Evolutionary conservation across 2,329 filamentous ascomycete species (phyloP).

Genomic region (Colletotrichum coccodes): DNA sequence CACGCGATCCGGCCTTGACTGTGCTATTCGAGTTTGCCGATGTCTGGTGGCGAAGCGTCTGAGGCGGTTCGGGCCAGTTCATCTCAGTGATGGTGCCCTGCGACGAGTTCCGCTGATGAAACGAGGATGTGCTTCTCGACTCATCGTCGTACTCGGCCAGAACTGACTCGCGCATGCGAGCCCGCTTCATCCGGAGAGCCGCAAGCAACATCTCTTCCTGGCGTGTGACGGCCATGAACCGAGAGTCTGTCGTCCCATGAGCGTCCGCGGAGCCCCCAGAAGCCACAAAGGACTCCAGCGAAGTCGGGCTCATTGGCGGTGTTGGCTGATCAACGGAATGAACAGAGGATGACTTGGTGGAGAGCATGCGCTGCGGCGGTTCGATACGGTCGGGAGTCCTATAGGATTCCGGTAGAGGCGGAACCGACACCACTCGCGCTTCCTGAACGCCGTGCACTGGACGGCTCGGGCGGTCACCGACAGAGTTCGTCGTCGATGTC

Average conservation of each 20-base stretch:
- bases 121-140: not conserved
- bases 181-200: constrained; percentile 66
- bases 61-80: constrained; percentile 25
- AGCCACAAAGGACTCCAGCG: constrained; percentile 59
- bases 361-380: constrained; percentile 10
- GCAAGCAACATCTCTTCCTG: constrained; percentile 69
- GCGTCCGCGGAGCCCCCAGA: constrained; percentile 49
- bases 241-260: constrained; percentile 46
- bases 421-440: constrained; percentile 50
- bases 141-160: constrained; percentile 54
- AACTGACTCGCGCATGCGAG: constrained; percentile 62
- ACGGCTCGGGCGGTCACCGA: constrained; percentile 44
- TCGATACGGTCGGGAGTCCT: not conserved
- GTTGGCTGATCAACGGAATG: constrained; percentile 53
- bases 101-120: constrained; percentile 26
- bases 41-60: constrained; percentile 30
- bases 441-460: constrained; percentile 48
- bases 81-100: constrained; percentile 30
- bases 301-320: constrained; percentile 62
- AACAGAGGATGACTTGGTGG: constrained; percentile 18
- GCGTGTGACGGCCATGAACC: constrained; percentile 67
- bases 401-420: constrained; percentile 37
- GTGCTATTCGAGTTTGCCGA: constrained; percentile 33
- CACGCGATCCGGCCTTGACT: constrained; percentile 19
- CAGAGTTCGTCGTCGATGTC: constrained; percentile 47